Percentiles rank a stretch among this genome's conserved stretches.
Conservation (phyloP, 129 eudicot genomes). For the Pulicaria dysenterica region DNA sequence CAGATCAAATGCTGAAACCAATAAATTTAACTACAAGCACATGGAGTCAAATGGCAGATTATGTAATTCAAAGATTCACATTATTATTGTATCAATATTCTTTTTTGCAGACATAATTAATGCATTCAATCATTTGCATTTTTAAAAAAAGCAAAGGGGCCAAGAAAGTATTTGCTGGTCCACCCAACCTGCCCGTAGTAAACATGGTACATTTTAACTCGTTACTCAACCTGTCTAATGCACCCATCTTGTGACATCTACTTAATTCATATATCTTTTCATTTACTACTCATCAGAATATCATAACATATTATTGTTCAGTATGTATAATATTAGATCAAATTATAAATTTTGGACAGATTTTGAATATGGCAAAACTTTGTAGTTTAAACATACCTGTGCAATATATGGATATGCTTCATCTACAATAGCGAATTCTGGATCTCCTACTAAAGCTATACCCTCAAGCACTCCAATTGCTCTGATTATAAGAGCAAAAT, state of each 20-base stretch:
- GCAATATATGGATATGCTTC: slow-evolving; percentile 99
- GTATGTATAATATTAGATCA: slow-evolving; percentile 7
- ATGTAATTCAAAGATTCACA: not conserved
- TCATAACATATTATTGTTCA: slow-evolving; percentile 10
- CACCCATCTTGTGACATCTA: not conserved
- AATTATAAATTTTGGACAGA: not conserved
- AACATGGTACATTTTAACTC: not conserved
- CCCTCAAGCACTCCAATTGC: slow-evolving; percentile 99
- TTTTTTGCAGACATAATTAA: not conserved
- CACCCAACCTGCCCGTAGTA: not conserved
- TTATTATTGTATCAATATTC: not conserved
- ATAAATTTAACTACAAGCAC: not conserved
- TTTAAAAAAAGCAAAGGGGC: not conserved
- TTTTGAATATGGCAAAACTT: slow-evolving; percentile 2
- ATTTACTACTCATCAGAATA: not conserved
- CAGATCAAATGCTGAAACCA: not conserved
- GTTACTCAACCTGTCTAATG: not conserved
- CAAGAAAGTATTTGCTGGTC: not conserved
- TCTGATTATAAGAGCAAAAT: slow-evolving; percentile 95
- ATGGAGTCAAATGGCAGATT: not conserved
- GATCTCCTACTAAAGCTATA: slow-evolving; percentile 96
- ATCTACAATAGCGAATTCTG: slow-evolving; percentile 97
- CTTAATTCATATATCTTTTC: not conserved
- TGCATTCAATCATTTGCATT: not conserved
- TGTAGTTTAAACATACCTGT: slow-evolving; percentile 55